phyloP scores from a whole-genome alignment of 2,329 filamentous ascomycete species.

The Remersonia thermophila region DNA sequence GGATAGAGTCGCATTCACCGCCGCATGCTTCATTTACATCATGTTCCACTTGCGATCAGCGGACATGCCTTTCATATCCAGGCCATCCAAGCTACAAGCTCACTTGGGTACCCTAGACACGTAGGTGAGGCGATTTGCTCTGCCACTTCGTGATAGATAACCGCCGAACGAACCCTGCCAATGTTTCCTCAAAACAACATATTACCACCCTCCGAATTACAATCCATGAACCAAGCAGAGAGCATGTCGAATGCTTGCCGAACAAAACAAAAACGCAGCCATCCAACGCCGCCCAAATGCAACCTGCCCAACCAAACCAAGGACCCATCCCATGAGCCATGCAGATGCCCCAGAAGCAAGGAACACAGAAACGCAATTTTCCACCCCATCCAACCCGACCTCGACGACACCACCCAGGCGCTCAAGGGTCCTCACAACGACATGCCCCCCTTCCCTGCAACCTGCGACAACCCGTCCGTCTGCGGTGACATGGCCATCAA shows the following conservation, averaged over 20 bases:
- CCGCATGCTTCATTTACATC: too few species aligned
- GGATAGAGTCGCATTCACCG: too few species aligned
- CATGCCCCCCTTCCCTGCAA: constrained; percentile 1
- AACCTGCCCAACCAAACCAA: not conserved
- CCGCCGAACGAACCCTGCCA: too few species aligned
- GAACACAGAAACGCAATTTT: not conserved
- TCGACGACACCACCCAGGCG: too few species aligned
- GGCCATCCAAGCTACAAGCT: too few species aligned
- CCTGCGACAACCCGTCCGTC: constrained; percentile 1
- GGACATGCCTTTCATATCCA: too few species aligned
- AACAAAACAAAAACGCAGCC: not conserved
- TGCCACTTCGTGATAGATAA: too few species aligned
- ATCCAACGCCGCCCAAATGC: not conserved
- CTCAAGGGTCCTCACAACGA: too few species aligned
- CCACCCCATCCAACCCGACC: too few species aligned
- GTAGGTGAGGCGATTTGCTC: too few species aligned
- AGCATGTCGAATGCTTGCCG: not conserved
- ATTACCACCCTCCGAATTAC: not conserved
- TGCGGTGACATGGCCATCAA: constrained; percentile 2
- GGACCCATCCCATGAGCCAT: not conserved
- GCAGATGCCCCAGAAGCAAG: not conserved
- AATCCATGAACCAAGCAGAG: constrained; percentile 1
- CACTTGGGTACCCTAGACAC: too few species aligned
- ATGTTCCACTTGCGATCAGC: too few species aligned
- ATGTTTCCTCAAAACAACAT: not conserved